These are phyloP conservation scores for Tinospora cordifolia DNA, from an alignment of 164 flowering plant species.

Conservation along the genomic window DNA sequence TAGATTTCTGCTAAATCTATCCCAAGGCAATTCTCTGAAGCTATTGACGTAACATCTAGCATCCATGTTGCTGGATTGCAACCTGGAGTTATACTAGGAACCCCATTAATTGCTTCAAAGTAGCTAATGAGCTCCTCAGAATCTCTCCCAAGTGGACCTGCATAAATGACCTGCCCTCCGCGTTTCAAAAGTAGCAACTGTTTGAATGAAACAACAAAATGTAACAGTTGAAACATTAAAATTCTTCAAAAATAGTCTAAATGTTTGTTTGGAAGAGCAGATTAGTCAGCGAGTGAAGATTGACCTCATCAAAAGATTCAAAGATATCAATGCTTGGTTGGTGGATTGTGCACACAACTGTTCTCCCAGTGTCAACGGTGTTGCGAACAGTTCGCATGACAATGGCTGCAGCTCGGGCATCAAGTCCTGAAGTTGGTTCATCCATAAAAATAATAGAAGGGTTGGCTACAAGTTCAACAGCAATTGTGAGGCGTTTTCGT, in stretches of 20 bases:
- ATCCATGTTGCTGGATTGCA: constrained; percentile 63
- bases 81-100: constrained; percentile 41
- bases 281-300: background rate
- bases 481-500: constrained; percentile 61
- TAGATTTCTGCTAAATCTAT: background rate
- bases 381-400: constrained; percentile 68
- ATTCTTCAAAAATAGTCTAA: background rate
- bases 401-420: constrained; percentile 66
- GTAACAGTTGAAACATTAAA: background rate
- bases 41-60: constrained; percentile 36
- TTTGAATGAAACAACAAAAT: constrained; percentile 1
- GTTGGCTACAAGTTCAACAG: constrained; percentile 61
- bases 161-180: constrained; percentile 76
- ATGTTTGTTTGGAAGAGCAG: background rate
- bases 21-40: constrained; percentile 34
- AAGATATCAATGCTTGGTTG: constrained; percentile 72
- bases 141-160: constrained; percentile 57
- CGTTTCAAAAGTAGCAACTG: constrained; percentile 76
- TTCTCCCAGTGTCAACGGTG: constrained; percentile 61
- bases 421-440: constrained; percentile 68
- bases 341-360: constrained; percentile 77
- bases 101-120: constrained; percentile 52
- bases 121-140: constrained; percentile 60
- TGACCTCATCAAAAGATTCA: constrained; percentile 70
- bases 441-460: constrained; percentile 70